phyloP scores from a whole-genome alignment of 768 basidiomycete genomes.

The Obba rivulosa region DNA sequence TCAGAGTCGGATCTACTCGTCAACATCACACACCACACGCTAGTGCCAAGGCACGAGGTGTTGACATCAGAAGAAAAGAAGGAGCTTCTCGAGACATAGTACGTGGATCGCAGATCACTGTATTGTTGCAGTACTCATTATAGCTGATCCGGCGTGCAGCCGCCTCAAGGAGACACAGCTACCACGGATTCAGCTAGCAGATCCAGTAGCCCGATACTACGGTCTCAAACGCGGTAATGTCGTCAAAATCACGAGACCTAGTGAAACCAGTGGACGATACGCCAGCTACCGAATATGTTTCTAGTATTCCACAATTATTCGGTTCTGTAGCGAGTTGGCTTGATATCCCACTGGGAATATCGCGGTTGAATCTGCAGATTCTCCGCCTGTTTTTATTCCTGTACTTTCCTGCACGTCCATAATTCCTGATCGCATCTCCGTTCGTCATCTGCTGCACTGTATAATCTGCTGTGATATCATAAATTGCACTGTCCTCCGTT shows the following conservation, averaged over 20 bases:
- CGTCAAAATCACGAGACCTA: slow-evolving; percentile 95
- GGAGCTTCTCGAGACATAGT: slow-evolving; percentile 88
- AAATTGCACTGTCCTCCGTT: too few species aligned
- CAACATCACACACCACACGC: slow-evolving; percentile 93
- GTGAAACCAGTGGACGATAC: slow-evolving; percentile 93
- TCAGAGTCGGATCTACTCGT: slow-evolving; percentile 94
- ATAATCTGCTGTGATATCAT: not conserved
- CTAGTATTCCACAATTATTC: slow-evolving; percentile 26
- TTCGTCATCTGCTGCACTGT: slow-evolving; percentile 7
- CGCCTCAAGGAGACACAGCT: slow-evolving; percentile 97
- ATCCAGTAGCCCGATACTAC: slow-evolving; percentile 98
- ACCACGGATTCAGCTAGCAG: slow-evolving; percentile 91
- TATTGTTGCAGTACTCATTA: slow-evolving; percentile 7
- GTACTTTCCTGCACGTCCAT: slow-evolving; percentile 1
- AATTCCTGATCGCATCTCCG: not conserved
- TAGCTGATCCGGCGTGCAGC: slow-evolving; percentile 37
- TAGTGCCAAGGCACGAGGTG: slow-evolving; percentile 92
- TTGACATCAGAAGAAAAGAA: slow-evolving; percentile 84
- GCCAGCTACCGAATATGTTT: slow-evolving; percentile 92
- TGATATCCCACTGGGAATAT: not conserved
- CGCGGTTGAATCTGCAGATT: not conserved
- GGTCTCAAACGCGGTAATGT: slow-evolving; percentile 93
- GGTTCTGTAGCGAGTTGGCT: not conserved
- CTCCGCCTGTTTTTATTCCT: not conserved
- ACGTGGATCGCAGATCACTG: slow-evolving; percentile 29